A percentile compares a stretch with the other conserved stretches of the same genome.
These are phyloP conservation scores for Casuarina cunninghamiana DNA, from an alignment of 306 rosid species.

Conservation along the genomic window DNA sequence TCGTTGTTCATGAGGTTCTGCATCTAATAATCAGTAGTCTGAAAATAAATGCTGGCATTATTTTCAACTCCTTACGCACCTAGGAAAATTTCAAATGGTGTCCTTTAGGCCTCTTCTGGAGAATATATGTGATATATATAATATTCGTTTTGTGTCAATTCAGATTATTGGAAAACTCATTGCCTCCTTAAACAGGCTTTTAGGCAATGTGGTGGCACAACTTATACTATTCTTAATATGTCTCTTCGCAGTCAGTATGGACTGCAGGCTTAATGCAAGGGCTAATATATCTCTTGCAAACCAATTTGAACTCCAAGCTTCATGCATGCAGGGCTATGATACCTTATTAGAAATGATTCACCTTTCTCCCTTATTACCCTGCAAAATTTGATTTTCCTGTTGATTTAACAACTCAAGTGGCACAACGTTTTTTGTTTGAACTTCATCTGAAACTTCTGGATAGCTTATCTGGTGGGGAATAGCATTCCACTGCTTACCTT, in stretches of 20 bases:
- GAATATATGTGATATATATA: background rate
- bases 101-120: background rate
- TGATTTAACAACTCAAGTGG: background rate
- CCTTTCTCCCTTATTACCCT: too few species aligned
- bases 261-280: too few species aligned
- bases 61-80: background rate
- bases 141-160: background rate
- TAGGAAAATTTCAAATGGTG: background rate
- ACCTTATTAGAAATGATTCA: too few species aligned
- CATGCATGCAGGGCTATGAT: too few species aligned
- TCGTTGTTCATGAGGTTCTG: background rate
- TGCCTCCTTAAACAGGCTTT: too few species aligned
- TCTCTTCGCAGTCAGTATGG: too few species aligned
- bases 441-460: background rate
- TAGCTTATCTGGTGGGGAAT: background rate
- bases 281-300: too few species aligned
- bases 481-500: too few species aligned
- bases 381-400: slow-evolving; percentile 5
- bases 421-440: background rate
- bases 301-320: too few species aligned
- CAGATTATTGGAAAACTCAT: background rate
- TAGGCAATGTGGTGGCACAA: too few species aligned
- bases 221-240: too few species aligned
- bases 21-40: background rate
- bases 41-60: background rate